Conservation (phyloP, 768 basidiomycete genomes). For the Chalciporus piperatus region DNA sequence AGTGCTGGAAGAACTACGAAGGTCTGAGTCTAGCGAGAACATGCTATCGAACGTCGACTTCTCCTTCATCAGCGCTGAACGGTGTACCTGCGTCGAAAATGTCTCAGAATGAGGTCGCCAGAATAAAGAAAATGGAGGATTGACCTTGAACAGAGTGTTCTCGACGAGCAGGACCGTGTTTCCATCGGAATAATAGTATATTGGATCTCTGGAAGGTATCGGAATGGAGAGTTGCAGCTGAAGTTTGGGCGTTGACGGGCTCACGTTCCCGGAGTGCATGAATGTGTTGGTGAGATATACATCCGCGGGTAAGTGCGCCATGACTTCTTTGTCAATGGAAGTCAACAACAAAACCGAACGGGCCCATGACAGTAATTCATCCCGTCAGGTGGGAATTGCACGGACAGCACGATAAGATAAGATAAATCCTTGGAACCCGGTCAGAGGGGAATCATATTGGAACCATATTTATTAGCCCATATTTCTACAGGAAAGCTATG, state of each 20-base stretch:
- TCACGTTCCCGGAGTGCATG: constrained; percentile 32
- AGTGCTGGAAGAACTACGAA: constrained; percentile 21
- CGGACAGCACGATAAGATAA: constrained; percentile 20
- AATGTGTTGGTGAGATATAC: constrained; percentile 31
- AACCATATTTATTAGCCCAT: not conserved
- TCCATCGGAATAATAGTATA: constrained; percentile 41
- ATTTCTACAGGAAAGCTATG: constrained; percentile 14
- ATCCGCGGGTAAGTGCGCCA: constrained; percentile 31
- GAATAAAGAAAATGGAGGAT: constrained; percentile 4
- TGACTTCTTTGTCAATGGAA: constrained; percentile 6
- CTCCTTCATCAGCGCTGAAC: constrained; percentile 42
- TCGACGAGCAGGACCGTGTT: constrained; percentile 43
- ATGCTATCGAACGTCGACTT: constrained; percentile 46
- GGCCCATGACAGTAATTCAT: not conserved
- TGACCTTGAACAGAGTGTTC: constrained; percentile 50
- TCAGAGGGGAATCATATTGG: no score
- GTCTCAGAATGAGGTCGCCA: constrained; percentile 22
- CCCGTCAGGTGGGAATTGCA: constrained; percentile 20
- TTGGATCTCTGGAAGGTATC: constrained; percentile 35
- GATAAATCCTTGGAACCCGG: not conserved
- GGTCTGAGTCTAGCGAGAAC: constrained; percentile 41
- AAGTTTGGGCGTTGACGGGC: constrained; percentile 33
- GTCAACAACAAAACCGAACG: constrained; percentile 12
- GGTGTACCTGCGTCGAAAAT: constrained; percentile 33
- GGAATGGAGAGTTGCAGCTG: constrained; percentile 32